These are phyloP conservation scores for Mucor indicus DNA, from an alignment of 371 early-diverging fungal genomes.

Conservation along the genomic window DNA sequence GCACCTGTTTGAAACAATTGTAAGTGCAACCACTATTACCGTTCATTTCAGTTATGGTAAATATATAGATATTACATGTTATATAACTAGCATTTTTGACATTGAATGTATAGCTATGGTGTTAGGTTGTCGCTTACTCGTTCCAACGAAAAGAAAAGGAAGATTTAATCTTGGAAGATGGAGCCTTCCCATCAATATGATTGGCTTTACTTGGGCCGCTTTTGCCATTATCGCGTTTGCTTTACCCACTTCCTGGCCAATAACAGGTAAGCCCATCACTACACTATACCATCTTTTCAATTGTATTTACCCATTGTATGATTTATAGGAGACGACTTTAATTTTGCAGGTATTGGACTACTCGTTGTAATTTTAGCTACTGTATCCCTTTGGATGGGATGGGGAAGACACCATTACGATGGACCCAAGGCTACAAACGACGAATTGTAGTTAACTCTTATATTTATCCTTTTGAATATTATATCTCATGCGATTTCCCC, in stretches of 20 bases:
- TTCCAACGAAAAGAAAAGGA: conserved; percentile 17
- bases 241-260: conserved; percentile 39
- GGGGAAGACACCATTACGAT: conserved; percentile 25
- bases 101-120: conserved; percentile 23
- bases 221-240: conserved; percentile 34
- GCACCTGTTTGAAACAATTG: conserved; percentile 54
- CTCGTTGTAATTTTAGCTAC: conserved; percentile 10
- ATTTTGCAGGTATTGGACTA: conserved; percentile 21
- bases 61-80: neutral
- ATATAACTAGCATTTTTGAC: neutral
- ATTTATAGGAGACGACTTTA: conserved; percentile 15
- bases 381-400: conserved; percentile 17
- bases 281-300: neutral
- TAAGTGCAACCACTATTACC: conserved; percentile 69
- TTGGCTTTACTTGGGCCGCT: conserved; percentile 31
- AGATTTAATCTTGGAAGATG: conserved; percentile 29
- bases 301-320: neutral
- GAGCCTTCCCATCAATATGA: conserved; percentile 20
- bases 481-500: no score
- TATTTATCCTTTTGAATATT: no score
- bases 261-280: conserved; percentile 14
- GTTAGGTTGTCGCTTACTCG: conserved; percentile 25
- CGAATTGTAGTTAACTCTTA: conserved; percentile 6
- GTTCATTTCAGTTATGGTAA: conserved; percentile 66
- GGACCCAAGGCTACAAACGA: conserved; percentile 29